Evolutionary conservation across 2,329 filamentous ascomycete species (phyloP).

Genomic region (Fusarium anguioides): DNA sequence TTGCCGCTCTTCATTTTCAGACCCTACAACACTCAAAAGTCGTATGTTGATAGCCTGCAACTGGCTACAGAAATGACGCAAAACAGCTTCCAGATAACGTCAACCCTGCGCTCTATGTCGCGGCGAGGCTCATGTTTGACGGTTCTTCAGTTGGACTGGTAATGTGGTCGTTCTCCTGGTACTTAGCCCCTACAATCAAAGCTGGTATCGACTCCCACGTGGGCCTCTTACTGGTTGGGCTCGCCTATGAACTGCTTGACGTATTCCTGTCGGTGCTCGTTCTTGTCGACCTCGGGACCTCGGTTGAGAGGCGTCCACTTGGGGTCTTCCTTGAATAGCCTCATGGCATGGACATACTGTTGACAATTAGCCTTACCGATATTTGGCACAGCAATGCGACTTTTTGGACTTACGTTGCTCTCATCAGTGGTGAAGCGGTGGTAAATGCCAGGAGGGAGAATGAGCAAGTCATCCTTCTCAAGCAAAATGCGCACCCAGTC

Average conservation of each 20-base stretch:
- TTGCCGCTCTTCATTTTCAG: not conserved
- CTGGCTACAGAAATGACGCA: conserved; percentile 29
- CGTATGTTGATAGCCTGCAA: conserved; percentile 19
- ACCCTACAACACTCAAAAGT: conserved; percentile 2
- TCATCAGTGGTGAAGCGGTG: conserved; percentile 97
- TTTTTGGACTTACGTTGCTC: conserved; percentile 75
- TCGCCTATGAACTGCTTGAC: conserved; percentile 60
- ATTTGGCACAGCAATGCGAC: not conserved
- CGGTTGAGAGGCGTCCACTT: conserved; percentile 98
- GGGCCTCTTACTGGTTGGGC: conserved; percentile 39
- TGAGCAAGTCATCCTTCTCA: conserved; percentile 89
- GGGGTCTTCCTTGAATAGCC: conserved; percentile 96
- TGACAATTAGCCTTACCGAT: not conserved
- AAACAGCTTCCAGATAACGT: conserved; percentile 25
- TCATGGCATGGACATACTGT: conserved; percentile 94
- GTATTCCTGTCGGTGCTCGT: conserved; percentile 83
- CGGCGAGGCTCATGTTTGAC: conserved; percentile 1
- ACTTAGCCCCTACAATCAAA: conserved; percentile 23
- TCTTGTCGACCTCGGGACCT: conserved; percentile 78
- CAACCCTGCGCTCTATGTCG: conserved; percentile 18
- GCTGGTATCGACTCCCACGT: conserved; percentile 31
- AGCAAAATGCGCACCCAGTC: conserved; percentile 89
- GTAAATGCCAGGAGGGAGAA: conserved; percentile 94
- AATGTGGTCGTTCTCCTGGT: conserved; percentile 19
- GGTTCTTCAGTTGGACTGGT: conserved; percentile 22